Evolutionary conservation across 305 asterid genomes (phyloP).

Genomic region (Fraxinus albicans): DNA sequence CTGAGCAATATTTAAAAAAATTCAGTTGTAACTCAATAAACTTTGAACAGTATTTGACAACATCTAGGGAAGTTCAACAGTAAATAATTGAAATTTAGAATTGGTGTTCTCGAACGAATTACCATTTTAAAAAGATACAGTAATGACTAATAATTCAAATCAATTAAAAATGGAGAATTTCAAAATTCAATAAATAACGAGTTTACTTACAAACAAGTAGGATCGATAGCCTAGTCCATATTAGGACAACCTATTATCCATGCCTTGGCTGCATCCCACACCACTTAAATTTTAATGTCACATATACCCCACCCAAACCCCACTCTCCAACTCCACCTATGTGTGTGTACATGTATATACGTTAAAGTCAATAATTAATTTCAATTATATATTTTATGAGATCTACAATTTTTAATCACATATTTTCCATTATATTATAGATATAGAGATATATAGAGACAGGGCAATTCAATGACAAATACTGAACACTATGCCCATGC

Average conservation of each 20-base stretch:
- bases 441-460: not conserved
- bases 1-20: too few species aligned
- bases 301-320: too few species aligned
- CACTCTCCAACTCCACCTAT: too few species aligned
- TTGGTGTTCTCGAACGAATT: not conserved
- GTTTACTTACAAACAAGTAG: not conserved
- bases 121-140: not conserved
- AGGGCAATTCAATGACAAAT: constrained; percentile 18
- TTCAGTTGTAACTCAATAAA: too few species aligned
- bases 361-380: too few species aligned
- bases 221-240: not conserved
- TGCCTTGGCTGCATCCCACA: not conserved
- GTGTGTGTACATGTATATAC: too few species aligned
- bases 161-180: not conserved
- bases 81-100: not conserved
- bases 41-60: too few species aligned
- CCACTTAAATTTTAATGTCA: not conserved
- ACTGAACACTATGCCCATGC: constrained; percentile 8
- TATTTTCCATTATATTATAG: too few species aligned
- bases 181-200: not conserved
- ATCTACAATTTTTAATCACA: too few species aligned
- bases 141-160: not conserved
- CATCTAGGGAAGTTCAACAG: too few species aligned
- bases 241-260: not conserved
- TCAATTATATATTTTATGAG: too few species aligned